A percentile compares a stretch with the other conserved stretches of the same genome.
These are phyloP conservation scores for Saccharomycopsis phalli DNA, from an alignment of 1,139 yeast genomes.

Conservation along the genomic window DNA sequence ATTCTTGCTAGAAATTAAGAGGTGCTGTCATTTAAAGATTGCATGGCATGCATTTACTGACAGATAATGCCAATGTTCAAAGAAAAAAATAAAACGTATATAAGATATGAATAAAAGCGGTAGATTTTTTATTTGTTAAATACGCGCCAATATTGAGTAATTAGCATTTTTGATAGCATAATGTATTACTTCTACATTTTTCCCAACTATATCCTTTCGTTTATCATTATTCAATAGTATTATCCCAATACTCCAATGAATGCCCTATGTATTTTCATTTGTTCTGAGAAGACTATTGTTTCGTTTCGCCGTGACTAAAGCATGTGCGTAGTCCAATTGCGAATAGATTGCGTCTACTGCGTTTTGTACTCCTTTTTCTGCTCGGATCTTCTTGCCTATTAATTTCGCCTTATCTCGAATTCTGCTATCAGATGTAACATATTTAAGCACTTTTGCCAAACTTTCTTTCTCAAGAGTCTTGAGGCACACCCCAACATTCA, in stretches of 20 bases:
- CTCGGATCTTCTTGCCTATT: conserved; percentile 52
- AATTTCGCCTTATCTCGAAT: conserved; percentile 57
- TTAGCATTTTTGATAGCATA: too few relatives aligned
- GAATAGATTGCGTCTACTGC: conserved; percentile 74
- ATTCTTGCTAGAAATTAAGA: too few relatives aligned
- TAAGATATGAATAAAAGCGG: not conserved
- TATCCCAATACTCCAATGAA: too few relatives aligned
- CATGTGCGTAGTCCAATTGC: conserved; percentile 67
- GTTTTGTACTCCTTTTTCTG: conserved; percentile 68
- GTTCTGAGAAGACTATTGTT: too few relatives aligned
- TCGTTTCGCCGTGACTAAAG: conserved; percentile 6
- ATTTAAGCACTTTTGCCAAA: conserved; percentile 57
- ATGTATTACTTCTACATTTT: too few relatives aligned
- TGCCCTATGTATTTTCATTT: too few relatives aligned
- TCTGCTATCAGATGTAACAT: conserved; percentile 57
- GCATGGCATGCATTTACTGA: too few relatives aligned
- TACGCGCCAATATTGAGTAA: too few relatives aligned
- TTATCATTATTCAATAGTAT: too few relatives aligned
- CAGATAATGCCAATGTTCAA: not conserved
- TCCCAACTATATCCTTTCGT: too few relatives aligned
- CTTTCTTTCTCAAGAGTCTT: conserved; percentile 57
- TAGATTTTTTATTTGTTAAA: too few relatives aligned
- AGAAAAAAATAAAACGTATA: not conserved
- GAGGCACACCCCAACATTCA: conserved; percentile 77
- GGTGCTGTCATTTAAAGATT: too few relatives aligned